Evolutionary conservation across 2,329 filamentous ascomycete genomes (phyloP).

Genomic region (Trichoderma sp.): DNA sequence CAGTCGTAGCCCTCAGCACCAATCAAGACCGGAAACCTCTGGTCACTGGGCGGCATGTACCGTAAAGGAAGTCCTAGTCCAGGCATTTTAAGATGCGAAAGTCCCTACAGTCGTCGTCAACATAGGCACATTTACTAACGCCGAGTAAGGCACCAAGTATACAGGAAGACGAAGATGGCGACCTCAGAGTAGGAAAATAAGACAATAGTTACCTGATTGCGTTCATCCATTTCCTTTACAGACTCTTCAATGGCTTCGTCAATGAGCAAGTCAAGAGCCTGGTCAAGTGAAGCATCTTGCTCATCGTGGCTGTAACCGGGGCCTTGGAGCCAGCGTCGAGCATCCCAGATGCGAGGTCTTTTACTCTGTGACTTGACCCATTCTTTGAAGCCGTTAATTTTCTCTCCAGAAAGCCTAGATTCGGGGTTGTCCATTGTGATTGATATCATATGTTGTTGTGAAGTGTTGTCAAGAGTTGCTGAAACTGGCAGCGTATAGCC

Average conservation of each 20-base stretch:
- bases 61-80: slow-evolving; percentile 34
- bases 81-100: slow-evolving; percentile 24
- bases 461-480: background rate
- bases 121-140: background rate
- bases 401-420: background rate
- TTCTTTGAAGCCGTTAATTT: background rate
- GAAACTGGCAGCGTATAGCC: background rate
- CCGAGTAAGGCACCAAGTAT: background rate
- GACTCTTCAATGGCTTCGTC: slow-evolving; percentile 1
- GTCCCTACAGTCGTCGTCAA: background rate
- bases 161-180: background rate
- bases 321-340: background rate
- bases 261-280: background rate
- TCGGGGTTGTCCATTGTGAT: background rate
- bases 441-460: background rate
- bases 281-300: background rate
- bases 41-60: background rate
- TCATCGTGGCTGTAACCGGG: background rate
- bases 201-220: background rate
- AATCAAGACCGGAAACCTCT: slow-evolving; percentile 31
- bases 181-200: background rate
- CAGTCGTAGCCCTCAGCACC: slow-evolving; percentile 27
- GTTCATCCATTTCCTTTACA: background rate
- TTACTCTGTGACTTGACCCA: slow-evolving; percentile 1
- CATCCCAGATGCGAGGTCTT: background rate